Percentiles rank a stretch among this genome's conserved stretches.
phyloP scores from a whole-genome alignment of 192 early-diverging fungal genomes.

The Funneliformis geosporum region DNA sequence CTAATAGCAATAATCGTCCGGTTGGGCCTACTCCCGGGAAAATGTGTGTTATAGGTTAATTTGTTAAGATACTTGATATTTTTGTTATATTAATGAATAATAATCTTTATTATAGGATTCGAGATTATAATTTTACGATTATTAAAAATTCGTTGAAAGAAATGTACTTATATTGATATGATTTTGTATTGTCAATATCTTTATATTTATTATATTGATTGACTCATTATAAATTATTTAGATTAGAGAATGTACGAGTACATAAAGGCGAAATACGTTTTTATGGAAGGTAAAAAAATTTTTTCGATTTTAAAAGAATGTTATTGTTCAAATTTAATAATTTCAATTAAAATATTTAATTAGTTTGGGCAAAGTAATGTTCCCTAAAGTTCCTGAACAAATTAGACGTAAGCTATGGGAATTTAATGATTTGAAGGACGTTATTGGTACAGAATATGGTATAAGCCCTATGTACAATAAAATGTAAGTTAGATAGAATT shows the following conservation, averaged over 20 bases:
- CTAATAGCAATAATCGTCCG: background rate
- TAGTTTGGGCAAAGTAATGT: slow-evolving; percentile 47
- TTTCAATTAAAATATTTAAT: background rate
- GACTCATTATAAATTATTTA: too few relatives aligned
- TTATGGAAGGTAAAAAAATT: slow-evolving; percentile 36
- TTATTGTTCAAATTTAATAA: background rate
- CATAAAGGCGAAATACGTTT: slow-evolving; percentile 41
- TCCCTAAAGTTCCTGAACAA: slow-evolving; percentile 35
- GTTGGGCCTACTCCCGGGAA: background rate
- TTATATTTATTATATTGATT: too few relatives aligned
- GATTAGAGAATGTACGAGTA: slow-evolving; percentile 36
- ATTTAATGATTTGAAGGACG: slow-evolving; percentile 41
- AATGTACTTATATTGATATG: slow-evolving; percentile 40
- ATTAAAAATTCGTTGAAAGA: slow-evolving; percentile 31
- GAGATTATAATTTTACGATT: slow-evolving; percentile 41
- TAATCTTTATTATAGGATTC: background rate
- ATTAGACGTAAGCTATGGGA: slow-evolving; percentile 39
- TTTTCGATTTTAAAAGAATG: background rate
- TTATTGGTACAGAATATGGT: slow-evolving; percentile 36
- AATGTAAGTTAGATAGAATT: slow-evolving; percentile 32
- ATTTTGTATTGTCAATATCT: too few relatives aligned
- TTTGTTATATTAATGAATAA: background rate
- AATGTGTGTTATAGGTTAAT: slow-evolving; percentile 2
- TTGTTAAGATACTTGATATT: background rate
- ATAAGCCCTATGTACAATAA: slow-evolving; percentile 36